Base-by-base conservation (phyloP, 257 asterid species). In the Thymus mandschuricus region DNA sequence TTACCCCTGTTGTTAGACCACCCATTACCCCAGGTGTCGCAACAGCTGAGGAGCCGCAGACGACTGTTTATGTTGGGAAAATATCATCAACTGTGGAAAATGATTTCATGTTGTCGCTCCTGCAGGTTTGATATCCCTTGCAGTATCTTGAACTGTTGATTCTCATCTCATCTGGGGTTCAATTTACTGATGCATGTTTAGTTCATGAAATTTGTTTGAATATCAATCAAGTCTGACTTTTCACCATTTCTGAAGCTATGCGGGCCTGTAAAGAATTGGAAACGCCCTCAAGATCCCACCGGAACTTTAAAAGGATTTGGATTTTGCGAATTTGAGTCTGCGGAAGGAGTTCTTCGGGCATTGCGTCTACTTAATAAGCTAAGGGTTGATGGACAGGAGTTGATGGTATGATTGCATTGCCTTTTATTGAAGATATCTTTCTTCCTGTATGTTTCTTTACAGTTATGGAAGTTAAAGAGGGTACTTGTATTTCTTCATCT, bases 181-280 rank as follows among this genome's bases (percentile, higher is more conserved):
- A 54, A 45, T 74, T 34, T 45, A 41, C 28, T 34, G 46, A 57
- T 54, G n/a, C 41, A 41, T 65, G 60, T 31, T 13, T 38, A 38
- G 50, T 15, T 44, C 27, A n/a, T 62, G 35, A 15, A 13, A 30
- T 50, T 63, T 62, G 33, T 61, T 63, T 73, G 59, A 54, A 48
- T 56, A 43, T 75, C 48, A 67, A 52, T 40, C 68, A 68, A 44
- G 44, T 78, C 82, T 80, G 64, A 71, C 76, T 38, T 72, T 8
- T 57, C 12, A 71, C 43, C 41, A 34, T 74, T 78, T 84, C 65
- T 82, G 79, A 79, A 95, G 99, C 97, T 92, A 31, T 95, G 99
- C 73, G 98, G 99, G 68, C 96, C 96, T 35, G 96, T 95, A 50
- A 92, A 89, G 90, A 92, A 82, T 87, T 95, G 99, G 99, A 95